These are phyloP conservation scores for Suhomyces bokatorum DNA, from an alignment of 1,139 yeast species.

Conservation along the genomic window DNA sequence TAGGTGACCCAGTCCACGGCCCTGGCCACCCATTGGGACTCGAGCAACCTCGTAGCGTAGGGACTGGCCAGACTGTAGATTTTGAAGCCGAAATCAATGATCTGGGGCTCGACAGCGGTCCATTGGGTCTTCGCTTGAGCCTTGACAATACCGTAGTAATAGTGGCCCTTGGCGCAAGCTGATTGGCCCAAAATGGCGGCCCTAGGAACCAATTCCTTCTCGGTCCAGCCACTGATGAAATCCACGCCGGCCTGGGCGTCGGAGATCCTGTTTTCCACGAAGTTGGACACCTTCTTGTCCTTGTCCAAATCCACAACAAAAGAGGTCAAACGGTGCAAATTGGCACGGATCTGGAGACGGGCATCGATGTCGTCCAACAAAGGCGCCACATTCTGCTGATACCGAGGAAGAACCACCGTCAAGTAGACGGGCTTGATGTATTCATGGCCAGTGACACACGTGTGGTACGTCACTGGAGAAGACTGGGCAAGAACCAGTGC, in stretches of 20 bases:
- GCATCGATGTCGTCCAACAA: constrained; percentile 7
- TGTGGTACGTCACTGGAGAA: constrained; percentile 13
- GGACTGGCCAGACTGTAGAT: not conserved
- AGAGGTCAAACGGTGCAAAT: not conserved
- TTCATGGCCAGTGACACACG: constrained; percentile 11
- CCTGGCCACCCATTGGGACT: not conserved
- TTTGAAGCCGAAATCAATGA: not conserved
- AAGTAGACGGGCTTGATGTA: constrained; percentile 10
- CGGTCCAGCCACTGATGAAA: not conserved
- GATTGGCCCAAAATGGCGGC: not conserved
- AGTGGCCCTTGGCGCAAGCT: not conserved
- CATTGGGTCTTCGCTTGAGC: not conserved
- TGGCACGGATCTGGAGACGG: not conserved
- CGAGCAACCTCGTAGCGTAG: not conserved
- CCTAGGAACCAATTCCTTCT: constrained; percentile 1
- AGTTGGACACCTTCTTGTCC: constrained; percentile 1
- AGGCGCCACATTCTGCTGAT: constrained; percentile 10
- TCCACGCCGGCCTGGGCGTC: constrained; percentile 1
- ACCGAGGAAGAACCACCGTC: constrained; percentile 4
- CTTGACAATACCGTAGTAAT: not conserved
- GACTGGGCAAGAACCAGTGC: constrained; percentile 2
- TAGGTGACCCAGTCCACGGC: constrained; percentile 1
- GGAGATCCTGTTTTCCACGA: constrained; percentile 3
- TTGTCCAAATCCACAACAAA: constrained; percentile 7
- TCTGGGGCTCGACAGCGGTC: not conserved